These are phyloP conservation scores for Croton setiger DNA, from an alignment of 441 rosid genomes.

Conservation along the genomic window DNA sequence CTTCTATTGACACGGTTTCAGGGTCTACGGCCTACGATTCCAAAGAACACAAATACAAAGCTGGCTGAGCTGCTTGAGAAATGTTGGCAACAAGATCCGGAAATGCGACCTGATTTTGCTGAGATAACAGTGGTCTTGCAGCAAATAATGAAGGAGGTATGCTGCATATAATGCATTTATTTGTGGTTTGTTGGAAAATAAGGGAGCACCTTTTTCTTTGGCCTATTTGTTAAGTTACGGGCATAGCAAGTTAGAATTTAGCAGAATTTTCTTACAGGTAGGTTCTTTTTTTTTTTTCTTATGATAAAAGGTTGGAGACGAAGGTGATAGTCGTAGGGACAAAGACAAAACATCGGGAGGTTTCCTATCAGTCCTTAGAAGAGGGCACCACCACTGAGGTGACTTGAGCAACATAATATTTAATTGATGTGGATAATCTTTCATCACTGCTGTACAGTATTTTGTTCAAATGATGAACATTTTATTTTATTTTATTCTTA, in stretches of 20 bases:
- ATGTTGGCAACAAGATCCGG: constrained; percentile 90
- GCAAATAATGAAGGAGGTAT: constrained; percentile 66
- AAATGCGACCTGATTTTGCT: constrained; percentile 70
- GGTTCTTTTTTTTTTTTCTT: no score
- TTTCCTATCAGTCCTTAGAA: constrained; percentile 70
- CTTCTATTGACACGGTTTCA: constrained; percentile 20
- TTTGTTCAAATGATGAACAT: constrained; percentile 4
- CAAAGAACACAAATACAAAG: constrained; percentile 63
- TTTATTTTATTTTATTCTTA: not conserved
- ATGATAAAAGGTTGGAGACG: constrained; percentile 56
- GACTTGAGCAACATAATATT: constrained; percentile 23
- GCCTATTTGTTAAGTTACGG: no score
- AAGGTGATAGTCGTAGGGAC: constrained; percentile 65
- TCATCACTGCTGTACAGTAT: constrained; percentile 29
- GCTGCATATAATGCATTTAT: not conserved
- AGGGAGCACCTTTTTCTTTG: not conserved
- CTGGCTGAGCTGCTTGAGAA: constrained; percentile 76
- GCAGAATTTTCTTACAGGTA: no score
- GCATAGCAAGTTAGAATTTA: no score
- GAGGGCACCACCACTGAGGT: constrained; percentile 62
- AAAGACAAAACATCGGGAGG: constrained; percentile 73
- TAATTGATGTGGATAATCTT: constrained; percentile 7
- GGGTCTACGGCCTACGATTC: constrained; percentile 80
- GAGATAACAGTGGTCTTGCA: constrained; percentile 61
- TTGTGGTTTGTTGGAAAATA: not conserved